Percentiles rank a stretch among this genome's conserved stretches.
Conservation (phyloP, 495 filamentous ascomycete genomes). For the Geoglossum glabrum region DNA sequence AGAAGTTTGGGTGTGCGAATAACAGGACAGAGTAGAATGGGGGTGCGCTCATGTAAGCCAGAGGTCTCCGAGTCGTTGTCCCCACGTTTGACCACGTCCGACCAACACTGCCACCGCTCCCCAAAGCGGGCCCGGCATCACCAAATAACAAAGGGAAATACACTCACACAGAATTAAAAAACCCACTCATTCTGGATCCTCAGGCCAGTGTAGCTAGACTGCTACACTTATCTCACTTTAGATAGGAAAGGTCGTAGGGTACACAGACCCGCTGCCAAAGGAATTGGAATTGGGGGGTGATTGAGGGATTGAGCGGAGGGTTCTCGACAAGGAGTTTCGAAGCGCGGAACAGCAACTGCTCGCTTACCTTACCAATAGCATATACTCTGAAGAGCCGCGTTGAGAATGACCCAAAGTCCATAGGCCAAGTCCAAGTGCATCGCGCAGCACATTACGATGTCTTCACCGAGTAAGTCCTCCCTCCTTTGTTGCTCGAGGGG, state of each 20-base stretch:
- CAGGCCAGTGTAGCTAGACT: neutral
- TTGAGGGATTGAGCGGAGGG: neutral
- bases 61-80: no score
- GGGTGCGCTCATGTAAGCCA: no score
- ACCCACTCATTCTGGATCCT: neutral
- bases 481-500: neutral
- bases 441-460: neutral
- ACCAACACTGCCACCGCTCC: neutral
- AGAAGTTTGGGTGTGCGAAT: no score
- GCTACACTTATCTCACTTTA: neutral
- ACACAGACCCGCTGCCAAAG: neutral
- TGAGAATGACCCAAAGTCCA: neutral
- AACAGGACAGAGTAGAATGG: no score
- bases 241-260: neutral
- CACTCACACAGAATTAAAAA: neutral
- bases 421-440: no score
- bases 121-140: no score
- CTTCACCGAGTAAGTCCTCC: slow-evolving; percentile 7
- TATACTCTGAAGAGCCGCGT: neutral
- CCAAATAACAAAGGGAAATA: neutral
- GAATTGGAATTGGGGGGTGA: neutral
- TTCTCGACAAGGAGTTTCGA: neutral
- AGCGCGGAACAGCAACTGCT: no score
- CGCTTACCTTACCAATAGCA: neutral
- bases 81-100: no score